Evolutionary conservation across 1,284 basidiomycete genomes (phyloP), one percentile per base, ranked within the genome.

Genomic region (Phlebopus sp.): DNA sequence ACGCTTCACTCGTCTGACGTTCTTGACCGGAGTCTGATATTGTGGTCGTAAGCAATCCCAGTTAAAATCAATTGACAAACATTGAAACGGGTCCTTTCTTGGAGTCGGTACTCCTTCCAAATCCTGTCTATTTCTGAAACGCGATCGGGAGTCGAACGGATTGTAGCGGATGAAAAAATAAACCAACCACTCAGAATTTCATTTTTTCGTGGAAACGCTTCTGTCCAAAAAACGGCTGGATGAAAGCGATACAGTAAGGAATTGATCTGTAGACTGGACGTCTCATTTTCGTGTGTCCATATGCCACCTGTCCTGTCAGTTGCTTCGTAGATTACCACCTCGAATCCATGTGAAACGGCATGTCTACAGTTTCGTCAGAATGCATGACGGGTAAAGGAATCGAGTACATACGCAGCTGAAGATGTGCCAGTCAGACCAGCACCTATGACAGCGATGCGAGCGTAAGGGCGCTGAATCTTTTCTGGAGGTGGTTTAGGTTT

Each of bases 181-280:
- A 15, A 51, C 68, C 38, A 35, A 74, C 76, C 71, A 30, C 61
- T 58, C 1, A 86, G 63, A 36, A 85, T 83, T 55, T 84, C 81
- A 49, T 82, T 75, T 2, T 77, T 64, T 18, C 69, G 61, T 0
- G 82, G 82, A 57, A 81, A 84, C 1, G 69, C 69, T 42, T 59
- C 52, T 23, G 61, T 58, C 77, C 77, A 79, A 13, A 72, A 55
- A 1, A 80, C 67, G 7, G 58, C 69, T 14, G 78, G 78, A 51
- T 77, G 75, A 59, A 79, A 79, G 35, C 78, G 75, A 55, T 81
- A 81, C 31, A 82, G 62, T 23, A 82, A 52, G 8, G 76, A 79
- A 60, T 81, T 82, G 51, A 84, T 74, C 62, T 85, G 82, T 0
- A 84, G 67, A 6, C 78, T 78, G 1, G 77, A 79, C 0, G 81